Evolutionary conservation across 2,329 filamentous ascomycete genomes (phyloP).

Genomic region (Colletotrichum lindemuthianum): DNA sequence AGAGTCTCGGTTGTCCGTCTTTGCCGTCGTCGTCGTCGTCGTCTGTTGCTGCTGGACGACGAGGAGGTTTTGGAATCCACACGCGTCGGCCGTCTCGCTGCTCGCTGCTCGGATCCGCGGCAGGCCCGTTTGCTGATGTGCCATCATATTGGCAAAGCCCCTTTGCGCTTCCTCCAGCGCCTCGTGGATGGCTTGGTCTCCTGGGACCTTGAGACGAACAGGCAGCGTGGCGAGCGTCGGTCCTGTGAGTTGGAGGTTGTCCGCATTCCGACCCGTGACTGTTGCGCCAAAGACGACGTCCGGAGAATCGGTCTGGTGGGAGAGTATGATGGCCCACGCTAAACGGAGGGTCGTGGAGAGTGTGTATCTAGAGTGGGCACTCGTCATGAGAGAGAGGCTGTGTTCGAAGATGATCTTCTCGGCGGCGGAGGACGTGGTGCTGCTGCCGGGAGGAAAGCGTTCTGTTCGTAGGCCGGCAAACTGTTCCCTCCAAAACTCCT

Average conservation of each 20-base stretch:
- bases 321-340: conserved; percentile 40
- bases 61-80: neutral
- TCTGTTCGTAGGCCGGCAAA: too few relatives aligned
- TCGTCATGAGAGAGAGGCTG: neutral
- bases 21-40: too few relatives aligned
- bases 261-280: conserved; percentile 40
- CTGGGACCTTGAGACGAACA: conserved; percentile 35
- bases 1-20: too few relatives aligned
- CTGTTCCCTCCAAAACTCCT: too few relatives aligned
- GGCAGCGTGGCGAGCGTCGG: conserved; percentile 40
- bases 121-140: conserved; percentile 39
- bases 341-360: conserved; percentile 38
- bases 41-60: too few relatives aligned
- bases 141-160: conserved; percentile 37
- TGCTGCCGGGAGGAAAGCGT: too few relatives aligned
- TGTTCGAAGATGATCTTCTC: too few relatives aligned
- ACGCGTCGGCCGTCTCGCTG: neutral
- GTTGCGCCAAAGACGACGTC: conserved; percentile 41
- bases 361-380: neutral
- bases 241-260: conserved; percentile 37
- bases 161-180: conserved; percentile 32
- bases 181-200: conserved; percentile 1
- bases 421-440: too few relatives aligned
- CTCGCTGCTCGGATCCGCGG: conserved; percentile 29
- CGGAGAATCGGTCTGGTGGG: conserved; percentile 32